These are phyloP conservation scores for Pezicula carpinea DNA, from an alignment of 2,329 filamentous ascomycete genomes.

Conservation along the genomic window DNA sequence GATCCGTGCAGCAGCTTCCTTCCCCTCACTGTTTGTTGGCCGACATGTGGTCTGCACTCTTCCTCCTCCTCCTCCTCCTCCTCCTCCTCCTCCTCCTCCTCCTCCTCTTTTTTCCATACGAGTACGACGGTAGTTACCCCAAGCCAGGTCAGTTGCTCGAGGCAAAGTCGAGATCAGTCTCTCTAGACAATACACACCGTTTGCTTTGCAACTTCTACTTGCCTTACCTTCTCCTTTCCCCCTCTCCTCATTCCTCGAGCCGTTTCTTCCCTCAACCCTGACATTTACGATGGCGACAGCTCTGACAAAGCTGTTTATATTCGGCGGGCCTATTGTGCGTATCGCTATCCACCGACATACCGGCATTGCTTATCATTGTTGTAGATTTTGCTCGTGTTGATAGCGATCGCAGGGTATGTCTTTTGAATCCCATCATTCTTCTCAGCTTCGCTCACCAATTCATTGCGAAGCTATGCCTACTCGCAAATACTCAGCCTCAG, in stretches of 20 bases:
- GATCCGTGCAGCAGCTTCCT: no score
- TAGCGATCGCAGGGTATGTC: conserved; percentile 23
- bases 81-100: no score
- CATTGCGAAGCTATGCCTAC: conserved; percentile 21
- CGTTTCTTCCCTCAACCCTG: neutral
- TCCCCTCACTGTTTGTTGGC: no score
- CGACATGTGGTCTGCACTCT: no score
- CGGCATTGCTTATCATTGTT: conserved; percentile 6
- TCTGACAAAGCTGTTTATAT: conserved; percentile 10
- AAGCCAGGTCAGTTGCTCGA: neutral
- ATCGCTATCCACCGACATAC: neutral
- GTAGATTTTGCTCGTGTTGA: conserved; percentile 22
- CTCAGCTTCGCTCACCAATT: conserved; percentile 2
- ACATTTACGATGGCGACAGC: conserved; percentile 9
- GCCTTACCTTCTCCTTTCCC: neutral
- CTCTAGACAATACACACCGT: neutral
- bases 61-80: no score
- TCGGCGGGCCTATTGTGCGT: conserved; percentile 21
- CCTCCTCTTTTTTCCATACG: no score
- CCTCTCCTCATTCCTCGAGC: neutral
- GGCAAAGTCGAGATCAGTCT: no score
- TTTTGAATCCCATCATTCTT: neutral
- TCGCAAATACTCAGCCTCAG: conserved; percentile 23
- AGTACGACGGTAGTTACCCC: no score
- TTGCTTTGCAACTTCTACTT: neutral